A percentile compares a stretch with the other conserved stretches of the same genome.
Evolutionary conservation across 2,329 filamentous ascomycete genomes (phyloP).

Genomic region (Pezicula radicicola): DNA sequence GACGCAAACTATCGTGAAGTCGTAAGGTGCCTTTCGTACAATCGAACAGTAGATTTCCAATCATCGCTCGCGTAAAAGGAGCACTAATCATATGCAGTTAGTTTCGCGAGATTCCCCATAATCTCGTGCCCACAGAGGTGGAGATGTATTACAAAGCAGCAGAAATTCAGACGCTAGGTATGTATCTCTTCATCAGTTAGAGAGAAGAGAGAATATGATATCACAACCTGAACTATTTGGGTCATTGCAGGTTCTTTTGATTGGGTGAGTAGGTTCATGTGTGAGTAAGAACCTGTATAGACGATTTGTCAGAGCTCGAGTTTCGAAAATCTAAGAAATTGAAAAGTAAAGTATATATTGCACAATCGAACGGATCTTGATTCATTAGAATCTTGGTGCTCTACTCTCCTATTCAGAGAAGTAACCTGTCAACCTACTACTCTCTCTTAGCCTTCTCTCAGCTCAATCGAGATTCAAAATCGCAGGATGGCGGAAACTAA

Average conservation of each 20-base stretch:
- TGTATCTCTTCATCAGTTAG: neutral
- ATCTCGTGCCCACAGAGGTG: neutral
- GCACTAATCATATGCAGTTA: neutral
- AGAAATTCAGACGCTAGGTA: too few species aligned
- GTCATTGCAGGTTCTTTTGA: neutral
- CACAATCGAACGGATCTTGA: neutral
- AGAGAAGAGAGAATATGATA: neutral
- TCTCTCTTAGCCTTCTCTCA: neutral
- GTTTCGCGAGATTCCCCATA: neutral
- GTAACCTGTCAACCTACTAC: neutral
- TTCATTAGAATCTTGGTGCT: neutral
- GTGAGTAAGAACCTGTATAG: neutral
- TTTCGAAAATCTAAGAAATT: neutral
- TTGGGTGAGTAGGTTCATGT: neutral
- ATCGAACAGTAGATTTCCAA: neutral
- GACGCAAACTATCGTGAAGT: neutral
- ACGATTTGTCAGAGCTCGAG: neutral
- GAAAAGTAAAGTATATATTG: neutral
- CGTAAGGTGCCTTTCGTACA: neutral
- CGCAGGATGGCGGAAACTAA: neutral
- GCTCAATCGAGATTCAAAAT: neutral
- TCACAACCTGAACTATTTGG: neutral
- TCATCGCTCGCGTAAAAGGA: neutral
- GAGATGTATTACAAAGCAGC: neutral
- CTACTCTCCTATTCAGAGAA: neutral